Evolutionary conservation across 1,284 basidiomycete species (phyloP), one percentile per base, ranked within the genome.

Genomic region (Rhodotorula mucilaginosa): DNA sequence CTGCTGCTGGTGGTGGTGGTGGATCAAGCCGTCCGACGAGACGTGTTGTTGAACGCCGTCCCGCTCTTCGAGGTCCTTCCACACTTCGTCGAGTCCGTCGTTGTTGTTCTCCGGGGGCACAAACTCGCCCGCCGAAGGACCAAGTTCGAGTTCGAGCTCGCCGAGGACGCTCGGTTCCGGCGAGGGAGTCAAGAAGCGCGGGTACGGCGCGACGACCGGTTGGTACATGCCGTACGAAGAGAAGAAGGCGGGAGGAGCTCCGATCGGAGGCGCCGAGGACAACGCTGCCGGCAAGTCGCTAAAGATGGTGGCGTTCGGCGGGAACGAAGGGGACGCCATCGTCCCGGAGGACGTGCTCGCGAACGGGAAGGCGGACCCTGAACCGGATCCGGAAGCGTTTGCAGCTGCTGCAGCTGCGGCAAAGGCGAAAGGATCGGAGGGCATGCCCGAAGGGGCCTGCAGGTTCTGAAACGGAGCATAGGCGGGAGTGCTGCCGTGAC

Each of bases 181-280:
- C 6, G 62, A 66, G 0, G 75, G 75, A 1, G 75, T 76, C 5
- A 76, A 48, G 68, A 76, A 76, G 23, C 75, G 69, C 5, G 73
- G 67, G 39, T 73, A 74, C 0, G 75, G 75, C 7, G 65, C 70
- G 34, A 61, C 34, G 56, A 76, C 67, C 46, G 74, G 73, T 48
- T 73, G 71, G 56, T 76, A 76, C 47, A 64, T 44, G 31, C 75
- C 75, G 67, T 75, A 76, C 2, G 66, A 69, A n/a, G 75, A 76
- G 67, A 72, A 74, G 54, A 76, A 76, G 47, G 64, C 60, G 5
- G 72, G 66, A 44, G 54, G 44, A 19, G 62, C 48, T 23, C 52
- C 64, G 51, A 31, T 21, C 19, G 48, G 58, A 7, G 71, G 64
- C 2, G 61, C 64, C 5, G 71, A 68, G 8, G 68, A 70, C 16